These are phyloP conservation scores for Spathaspora hagerdaliae DNA, from an alignment of 805 yeast species.

Conservation along the genomic window DNA sequence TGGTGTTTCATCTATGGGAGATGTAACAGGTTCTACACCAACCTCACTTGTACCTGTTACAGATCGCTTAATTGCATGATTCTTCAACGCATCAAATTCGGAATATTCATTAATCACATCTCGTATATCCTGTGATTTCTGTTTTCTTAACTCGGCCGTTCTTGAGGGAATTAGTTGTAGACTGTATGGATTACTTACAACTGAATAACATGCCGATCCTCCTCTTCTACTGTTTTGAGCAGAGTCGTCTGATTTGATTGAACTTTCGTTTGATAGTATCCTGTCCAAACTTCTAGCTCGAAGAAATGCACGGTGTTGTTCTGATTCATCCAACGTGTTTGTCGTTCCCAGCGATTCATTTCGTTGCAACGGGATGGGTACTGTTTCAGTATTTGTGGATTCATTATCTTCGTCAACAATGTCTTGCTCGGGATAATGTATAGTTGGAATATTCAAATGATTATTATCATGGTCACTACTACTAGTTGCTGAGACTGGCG, in stretches of 20 bases:
- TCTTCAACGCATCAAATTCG: slow-evolving; percentile 35
- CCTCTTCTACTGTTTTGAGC: neutral
- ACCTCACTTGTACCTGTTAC: slow-evolving; percentile 20
- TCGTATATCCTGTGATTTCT: slow-evolving; percentile 28
- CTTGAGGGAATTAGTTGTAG: slow-evolving; percentile 16
- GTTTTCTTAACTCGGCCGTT: slow-evolving; percentile 20
- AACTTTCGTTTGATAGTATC: neutral
- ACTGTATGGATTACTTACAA: neutral
- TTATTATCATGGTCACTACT: neutral
- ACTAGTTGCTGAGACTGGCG: neutral
- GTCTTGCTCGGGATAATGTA: neutral
- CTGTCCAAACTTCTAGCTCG: neutral
- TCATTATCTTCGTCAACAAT: neutral
- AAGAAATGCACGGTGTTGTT: neutral
- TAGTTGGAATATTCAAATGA: neutral
- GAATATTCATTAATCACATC: slow-evolving; percentile 46
- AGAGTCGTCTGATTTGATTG: neutral
- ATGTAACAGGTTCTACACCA: slow-evolving; percentile 12
- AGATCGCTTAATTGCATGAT: slow-evolving; percentile 14
- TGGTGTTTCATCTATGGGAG: slow-evolving; percentile 1
- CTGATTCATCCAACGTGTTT: neutral
- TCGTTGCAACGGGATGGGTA: neutral
- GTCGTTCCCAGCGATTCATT: neutral
- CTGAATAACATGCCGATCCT: neutral
- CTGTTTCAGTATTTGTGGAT: neutral